Conservation (phyloP, 2,329 filamentous ascomycete species). For the Penicillium sp. region DNA sequence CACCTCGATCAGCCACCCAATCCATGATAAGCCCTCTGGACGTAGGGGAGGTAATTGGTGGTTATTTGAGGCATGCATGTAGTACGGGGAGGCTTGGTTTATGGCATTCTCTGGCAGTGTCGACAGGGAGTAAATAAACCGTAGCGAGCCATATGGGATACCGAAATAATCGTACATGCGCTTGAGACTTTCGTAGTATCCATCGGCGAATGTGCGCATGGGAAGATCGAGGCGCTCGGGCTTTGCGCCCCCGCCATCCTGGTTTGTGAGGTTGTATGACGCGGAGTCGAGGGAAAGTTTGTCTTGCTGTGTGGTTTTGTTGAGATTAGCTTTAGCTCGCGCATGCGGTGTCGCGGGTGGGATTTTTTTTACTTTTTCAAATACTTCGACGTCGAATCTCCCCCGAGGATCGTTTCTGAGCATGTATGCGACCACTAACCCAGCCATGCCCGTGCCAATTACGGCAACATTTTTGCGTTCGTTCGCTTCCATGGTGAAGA, state of each 20-base stretch:
- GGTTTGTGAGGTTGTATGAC: conserved; percentile 39
- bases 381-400: conserved; percentile 47
- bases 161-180: conserved; percentile 58
- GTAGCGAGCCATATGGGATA: conserved; percentile 51
- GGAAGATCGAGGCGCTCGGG: conserved; percentile 45
- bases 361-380: conserved; percentile 44
- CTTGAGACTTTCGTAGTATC: conserved; percentile 57
- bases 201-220: conserved; percentile 53
- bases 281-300: conserved; percentile 49
- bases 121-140: conserved; percentile 57
- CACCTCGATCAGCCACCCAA: conserved; percentile 46
- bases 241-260: conserved; percentile 19
- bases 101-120: conserved; percentile 22
- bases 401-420: conserved; percentile 42
- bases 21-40: conserved; percentile 31
- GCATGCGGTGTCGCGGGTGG: not conserved
- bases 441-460: conserved; percentile 52
- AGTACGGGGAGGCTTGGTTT: conserved; percentile 39
- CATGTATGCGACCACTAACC: conserved; percentile 49
- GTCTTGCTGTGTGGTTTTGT: conserved; percentile 36
- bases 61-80: conserved; percentile 56
- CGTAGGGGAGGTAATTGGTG: conserved; percentile 50
- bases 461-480: conserved; percentile 40
- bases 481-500: not conserved
- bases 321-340: not conserved